Percentiles rank a stretch among this genome's conserved stretches.
Evolutionary conservation across 306 rosid genomes (phyloP).

Genomic region (Trifolium pratense): DNA sequence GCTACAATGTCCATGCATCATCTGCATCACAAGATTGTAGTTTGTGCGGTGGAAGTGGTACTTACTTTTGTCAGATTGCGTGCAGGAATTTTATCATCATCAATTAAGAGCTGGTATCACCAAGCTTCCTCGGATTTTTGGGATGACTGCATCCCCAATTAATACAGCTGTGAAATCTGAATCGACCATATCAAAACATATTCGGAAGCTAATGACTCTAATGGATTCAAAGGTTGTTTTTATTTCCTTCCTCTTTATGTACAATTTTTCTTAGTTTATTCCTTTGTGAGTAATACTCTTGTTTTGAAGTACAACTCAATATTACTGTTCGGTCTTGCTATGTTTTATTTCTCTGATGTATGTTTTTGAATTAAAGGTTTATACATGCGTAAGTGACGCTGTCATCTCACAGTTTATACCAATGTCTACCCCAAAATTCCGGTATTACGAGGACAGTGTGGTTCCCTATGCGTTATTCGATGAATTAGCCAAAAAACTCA

Average conservation of each 20-base stretch:
- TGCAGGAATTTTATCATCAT: constrained; percentile 85
- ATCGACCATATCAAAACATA: constrained; percentile 48
- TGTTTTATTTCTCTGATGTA: constrained; percentile 44
- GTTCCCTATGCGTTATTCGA: constrained; percentile 44
- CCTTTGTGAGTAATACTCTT: neutral
- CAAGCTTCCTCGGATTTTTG: constrained; percentile 76
- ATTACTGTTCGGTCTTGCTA: constrained; percentile 15
- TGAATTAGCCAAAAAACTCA: constrained; percentile 42
- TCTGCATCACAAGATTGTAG: constrained; percentile 14
- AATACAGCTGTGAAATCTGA: constrained; percentile 61
- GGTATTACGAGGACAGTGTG: constrained; percentile 46
- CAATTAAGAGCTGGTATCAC: constrained; percentile 47
- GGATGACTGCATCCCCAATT: constrained; percentile 94
- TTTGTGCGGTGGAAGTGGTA: neutral
- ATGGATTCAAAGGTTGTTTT: constrained; percentile 82
- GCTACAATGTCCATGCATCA: constrained; percentile 5
- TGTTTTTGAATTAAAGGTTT: constrained; percentile 60
- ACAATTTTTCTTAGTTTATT: neutral
- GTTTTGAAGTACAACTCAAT: constrained; percentile 20
- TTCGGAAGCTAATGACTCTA: constrained; percentile 62
- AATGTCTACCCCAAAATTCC: constrained; percentile 70
- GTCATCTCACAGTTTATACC: constrained; percentile 67
- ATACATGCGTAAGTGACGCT: constrained; percentile 75
- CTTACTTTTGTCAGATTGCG: constrained; percentile 34
- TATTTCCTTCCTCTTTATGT: constrained; percentile 18